A percentile compares a stretch with the other conserved stretches of the same genome.
Conservation (phyloP, 148 eudicot genomes). For the Beta vulgaris region DNA sequence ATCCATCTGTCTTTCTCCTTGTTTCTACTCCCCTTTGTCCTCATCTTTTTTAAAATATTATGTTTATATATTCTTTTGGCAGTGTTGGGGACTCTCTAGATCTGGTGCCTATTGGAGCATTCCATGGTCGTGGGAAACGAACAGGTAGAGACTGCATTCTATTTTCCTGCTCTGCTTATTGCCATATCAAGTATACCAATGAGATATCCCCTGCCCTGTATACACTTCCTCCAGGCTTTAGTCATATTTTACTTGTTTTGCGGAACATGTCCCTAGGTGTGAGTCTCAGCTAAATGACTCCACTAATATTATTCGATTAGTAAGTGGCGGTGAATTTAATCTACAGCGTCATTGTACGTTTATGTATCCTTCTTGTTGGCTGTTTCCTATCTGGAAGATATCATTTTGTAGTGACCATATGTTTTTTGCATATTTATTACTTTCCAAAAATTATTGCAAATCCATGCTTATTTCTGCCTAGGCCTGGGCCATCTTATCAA, state of each 20-base stretch:
- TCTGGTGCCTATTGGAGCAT: slow-evolving; percentile 92
- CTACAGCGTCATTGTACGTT: background rate
- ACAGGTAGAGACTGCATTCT: slow-evolving; percentile 43
- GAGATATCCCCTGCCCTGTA: too few relatives aligned
- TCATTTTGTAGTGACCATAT: background rate
- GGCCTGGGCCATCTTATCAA: slow-evolving; percentile 11
- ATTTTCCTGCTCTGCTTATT: background rate
- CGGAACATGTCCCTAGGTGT: background rate
- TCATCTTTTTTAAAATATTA: background rate
- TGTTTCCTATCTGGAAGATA: background rate
- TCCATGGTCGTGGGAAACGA: slow-evolving; percentile 92
- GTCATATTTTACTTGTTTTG: background rate
- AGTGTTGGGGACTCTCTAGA: slow-evolving; percentile 94
- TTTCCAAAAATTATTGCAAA: background rate
- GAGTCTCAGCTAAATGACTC: background rate
- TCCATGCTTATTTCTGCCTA: background rate
- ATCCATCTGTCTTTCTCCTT: too few relatives aligned
- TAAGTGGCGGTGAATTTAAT: background rate
- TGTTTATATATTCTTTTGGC: slow-evolving; percentile 18
- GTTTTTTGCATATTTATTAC: background rate
- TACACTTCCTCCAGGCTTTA: background rate
- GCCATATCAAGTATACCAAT: background rate
- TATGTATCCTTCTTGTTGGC: background rate
- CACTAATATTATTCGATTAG: background rate
- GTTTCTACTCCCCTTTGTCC: background rate